Percentiles rank a stretch among this genome's conserved stretches.
Conservation (phyloP, 2,329 filamentous ascomycete species). For the Ascosphaera acerosa region DNA sequence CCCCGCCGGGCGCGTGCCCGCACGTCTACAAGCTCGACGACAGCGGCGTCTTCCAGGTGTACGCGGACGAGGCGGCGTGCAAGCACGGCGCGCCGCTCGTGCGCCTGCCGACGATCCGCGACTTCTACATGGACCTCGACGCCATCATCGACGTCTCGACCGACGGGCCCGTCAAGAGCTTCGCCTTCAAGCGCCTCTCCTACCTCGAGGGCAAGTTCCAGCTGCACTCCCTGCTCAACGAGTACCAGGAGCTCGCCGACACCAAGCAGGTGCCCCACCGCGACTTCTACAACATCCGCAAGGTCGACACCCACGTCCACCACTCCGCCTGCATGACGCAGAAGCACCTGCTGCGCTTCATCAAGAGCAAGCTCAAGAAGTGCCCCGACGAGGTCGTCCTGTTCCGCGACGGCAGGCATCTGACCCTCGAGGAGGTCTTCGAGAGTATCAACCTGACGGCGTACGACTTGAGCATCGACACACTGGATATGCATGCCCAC, state of each 20-base stretch:
- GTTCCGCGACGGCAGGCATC: conserved; percentile 69
- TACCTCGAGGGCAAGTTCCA: conserved; percentile 97
- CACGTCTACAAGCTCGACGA: conserved; percentile 59
- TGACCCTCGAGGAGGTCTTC: conserved; percentile 83
- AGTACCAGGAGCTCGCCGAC: conserved; percentile 94
- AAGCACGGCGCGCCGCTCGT: conserved; percentile 44
- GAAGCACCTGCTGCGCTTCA: conserved; percentile 91
- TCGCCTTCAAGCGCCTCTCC: conserved; percentile 79
- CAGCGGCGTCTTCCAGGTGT: conserved; percentile 80
- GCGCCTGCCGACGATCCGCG: conserved; percentile 68
- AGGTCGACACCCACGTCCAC: conserved; percentile 96
- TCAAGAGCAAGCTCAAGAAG: conserved; percentile 99
- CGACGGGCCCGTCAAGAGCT: conserved; percentile 89
- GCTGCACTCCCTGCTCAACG: conserved; percentile 74
- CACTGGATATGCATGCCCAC: conserved; percentile 96
- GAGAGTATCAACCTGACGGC: conserved; percentile 92
- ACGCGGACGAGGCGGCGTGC: conserved; percentile 38
- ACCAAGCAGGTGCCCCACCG: conserved; percentile 93
- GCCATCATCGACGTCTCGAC: conserved; percentile 69
- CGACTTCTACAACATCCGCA: conserved; percentile 97
- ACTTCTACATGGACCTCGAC: conserved; percentile 91
- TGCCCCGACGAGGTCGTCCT: conserved; percentile 82
- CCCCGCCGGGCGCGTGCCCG: conserved; percentile 43
- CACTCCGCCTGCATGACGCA: conserved; percentile 99
- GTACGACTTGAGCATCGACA: conserved; percentile 95